Evolutionary conservation across 495 filamentous ascomycete species (phyloP).

Genomic region (Neurospora intermedia): DNA sequence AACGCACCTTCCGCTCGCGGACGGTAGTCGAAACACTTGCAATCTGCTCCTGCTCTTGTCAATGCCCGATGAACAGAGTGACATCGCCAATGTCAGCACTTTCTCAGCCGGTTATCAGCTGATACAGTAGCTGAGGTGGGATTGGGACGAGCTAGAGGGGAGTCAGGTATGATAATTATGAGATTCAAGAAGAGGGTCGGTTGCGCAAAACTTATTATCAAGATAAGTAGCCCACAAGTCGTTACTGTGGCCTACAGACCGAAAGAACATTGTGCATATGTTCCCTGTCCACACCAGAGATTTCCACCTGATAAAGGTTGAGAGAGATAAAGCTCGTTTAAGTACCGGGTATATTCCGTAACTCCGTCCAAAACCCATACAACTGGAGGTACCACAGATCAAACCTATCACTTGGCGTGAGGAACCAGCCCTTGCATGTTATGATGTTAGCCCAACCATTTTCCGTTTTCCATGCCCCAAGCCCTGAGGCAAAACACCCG

Average conservation of each 20-base stretch:
- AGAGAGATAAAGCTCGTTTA: background rate
- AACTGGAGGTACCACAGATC: background rate
- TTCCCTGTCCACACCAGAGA: background rate
- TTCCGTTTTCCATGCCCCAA: background rate
- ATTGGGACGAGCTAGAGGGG: no score
- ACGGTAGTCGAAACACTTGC: background rate
- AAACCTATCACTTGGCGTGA: background rate
- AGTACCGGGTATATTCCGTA: background rate
- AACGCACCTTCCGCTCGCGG: background rate
- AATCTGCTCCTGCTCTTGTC: background rate
- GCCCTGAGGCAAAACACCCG: no score
- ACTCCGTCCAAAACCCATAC: background rate
- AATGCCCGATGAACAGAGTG: background rate
- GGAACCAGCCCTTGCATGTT: background rate
- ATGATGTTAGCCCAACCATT: background rate
- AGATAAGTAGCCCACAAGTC: background rate
- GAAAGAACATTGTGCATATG: background rate
- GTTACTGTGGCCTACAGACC: background rate
- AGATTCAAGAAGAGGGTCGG: background rate
- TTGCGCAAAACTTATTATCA: background rate
- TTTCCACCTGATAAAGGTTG: background rate
- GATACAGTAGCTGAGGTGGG: no score
- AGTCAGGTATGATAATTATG: background rate
- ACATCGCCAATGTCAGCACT: no score
- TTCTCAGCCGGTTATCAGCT: no score